A percentile compares a stretch with the other conserved stretches of the same genome.
Conservation (phyloP, 2,329 filamentous ascomycete species). For the Fusarium decemcellulare region DNA sequence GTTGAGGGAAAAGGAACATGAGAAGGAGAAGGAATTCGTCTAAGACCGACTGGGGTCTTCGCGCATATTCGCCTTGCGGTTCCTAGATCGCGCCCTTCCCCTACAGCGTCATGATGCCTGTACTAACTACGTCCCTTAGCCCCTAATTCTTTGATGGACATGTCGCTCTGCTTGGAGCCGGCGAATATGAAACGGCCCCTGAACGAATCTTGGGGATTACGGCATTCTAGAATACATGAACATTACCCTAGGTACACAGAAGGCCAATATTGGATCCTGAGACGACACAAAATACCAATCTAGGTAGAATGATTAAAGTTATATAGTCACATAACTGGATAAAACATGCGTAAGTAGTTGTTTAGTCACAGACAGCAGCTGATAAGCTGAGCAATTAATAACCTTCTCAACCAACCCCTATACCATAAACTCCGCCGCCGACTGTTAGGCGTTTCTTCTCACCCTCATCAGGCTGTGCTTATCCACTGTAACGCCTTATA, state of each 20-base stretch:
- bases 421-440: slow-evolving; percentile 1
- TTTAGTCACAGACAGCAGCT: slow-evolving; percentile 4
- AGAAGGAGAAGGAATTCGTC: slow-evolving; percentile 29
- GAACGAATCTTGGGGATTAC: not conserved
- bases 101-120: slow-evolving; percentile 9
- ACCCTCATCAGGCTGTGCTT: not conserved
- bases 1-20: slow-evolving; percentile 38
- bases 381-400: slow-evolving; percentile 6
- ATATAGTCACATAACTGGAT: slow-evolving; percentile 7
- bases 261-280: not conserved
- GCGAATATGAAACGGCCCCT: not conserved
- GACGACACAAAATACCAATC: not conserved
- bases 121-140: slow-evolving; percentile 24
- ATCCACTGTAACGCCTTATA: not conserved
- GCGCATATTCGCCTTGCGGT: not conserved
- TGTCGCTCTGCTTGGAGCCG: not conserved
- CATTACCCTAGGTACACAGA: not conserved
- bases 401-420: not conserved
- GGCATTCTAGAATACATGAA: not conserved
- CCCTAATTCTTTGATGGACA: not conserved
- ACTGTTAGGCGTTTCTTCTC: too few relatives aligned
- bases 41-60: not conserved
- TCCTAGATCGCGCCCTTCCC: slow-evolving; percentile 1
- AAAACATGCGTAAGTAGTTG: slow-evolving; percentile 14
- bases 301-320: not conserved